Percentiles rank a stretch among this genome's conserved stretches.
These are phyloP conservation scores for Citrus maxima DNA, from an alignment of 345 rosid species.

Conservation along the genomic window DNA sequence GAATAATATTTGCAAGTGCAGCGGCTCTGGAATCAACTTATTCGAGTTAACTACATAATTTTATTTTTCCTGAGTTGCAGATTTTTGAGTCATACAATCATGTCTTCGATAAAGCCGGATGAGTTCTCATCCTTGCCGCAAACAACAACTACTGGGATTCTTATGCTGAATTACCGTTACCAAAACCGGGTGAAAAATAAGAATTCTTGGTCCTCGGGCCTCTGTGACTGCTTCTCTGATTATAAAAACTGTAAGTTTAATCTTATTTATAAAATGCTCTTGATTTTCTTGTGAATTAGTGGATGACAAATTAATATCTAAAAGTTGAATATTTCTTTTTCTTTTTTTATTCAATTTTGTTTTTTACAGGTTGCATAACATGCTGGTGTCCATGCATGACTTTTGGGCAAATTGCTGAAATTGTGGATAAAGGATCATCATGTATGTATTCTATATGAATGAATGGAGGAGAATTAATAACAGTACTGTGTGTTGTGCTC, in stretches of 20 bases:
- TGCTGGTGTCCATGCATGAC: conserved; percentile 42
- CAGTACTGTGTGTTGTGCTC: too few relatives aligned
- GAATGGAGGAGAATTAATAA: too few relatives aligned
- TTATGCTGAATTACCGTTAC: conserved; percentile 3
- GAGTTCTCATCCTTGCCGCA: neutral
- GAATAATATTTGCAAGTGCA: too few relatives aligned
- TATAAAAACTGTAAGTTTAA: conserved; percentile 29
- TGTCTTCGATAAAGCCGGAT: neutral
- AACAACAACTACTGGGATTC: conserved; percentile 20
- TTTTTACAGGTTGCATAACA: conserved; percentile 33
- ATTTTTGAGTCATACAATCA: neutral
- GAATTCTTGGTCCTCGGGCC: conserved; percentile 38
- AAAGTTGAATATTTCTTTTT: neutral
- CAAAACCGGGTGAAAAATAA: neutral
- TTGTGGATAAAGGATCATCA: conserved; percentile 42
- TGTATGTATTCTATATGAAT: conserved; percentile 6
- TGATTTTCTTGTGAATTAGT: neutral
- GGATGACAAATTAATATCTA: neutral
- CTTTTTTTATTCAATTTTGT: neutral
- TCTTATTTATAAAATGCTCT: neutral
- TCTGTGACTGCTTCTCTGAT: conserved; percentile 38
- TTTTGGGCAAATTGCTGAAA: conserved; percentile 40
- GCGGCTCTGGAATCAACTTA: too few relatives aligned
- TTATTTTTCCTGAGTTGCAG: neutral
- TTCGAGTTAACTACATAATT: too few relatives aligned